Percentiles rank a stretch among this genome's conserved stretches.
phyloP scores from a whole-genome alignment of 2,329 filamentous ascomycete genomes.

The Hawksworthiomyces lignivorus region DNA sequence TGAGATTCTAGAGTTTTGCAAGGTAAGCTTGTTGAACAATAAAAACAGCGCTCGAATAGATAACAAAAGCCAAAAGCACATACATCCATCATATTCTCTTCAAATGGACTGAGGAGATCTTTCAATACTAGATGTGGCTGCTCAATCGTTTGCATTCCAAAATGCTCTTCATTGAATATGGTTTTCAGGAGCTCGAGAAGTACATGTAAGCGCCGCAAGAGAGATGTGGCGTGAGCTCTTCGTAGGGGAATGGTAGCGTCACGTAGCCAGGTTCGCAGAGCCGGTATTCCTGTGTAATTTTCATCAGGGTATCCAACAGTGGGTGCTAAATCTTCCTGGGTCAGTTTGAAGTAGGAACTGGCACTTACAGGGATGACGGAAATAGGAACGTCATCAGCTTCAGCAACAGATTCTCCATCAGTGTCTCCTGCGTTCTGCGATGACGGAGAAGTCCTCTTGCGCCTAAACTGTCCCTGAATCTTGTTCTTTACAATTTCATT shows the following conservation, averaged over 20 bases:
- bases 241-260: constrained; percentile 4
- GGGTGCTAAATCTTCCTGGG: neutral
- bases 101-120: neutral
- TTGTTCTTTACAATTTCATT: no score
- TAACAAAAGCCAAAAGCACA: no score
- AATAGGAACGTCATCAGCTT: no score
- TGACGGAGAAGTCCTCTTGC: no score
- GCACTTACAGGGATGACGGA: constrained; percentile 9
- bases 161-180: neutral
- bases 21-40: no score
- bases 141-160: neutral
- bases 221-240: neutral
- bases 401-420: no score
- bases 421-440: no score
- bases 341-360: constrained; percentile 4
- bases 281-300: constrained; percentile 7
- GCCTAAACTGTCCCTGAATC: no score
- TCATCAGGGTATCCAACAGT: neutral
- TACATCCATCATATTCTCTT: no score
- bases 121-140: neutral
- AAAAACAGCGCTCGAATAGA: no score
- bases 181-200: neutral
- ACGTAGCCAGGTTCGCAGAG: constrained; percentile 8
- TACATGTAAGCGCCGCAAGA: constrained; percentile 7
- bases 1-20: no score